Conservation (phyloP, 768 basidiomycete species). For the Panellus pusillus region DNA sequence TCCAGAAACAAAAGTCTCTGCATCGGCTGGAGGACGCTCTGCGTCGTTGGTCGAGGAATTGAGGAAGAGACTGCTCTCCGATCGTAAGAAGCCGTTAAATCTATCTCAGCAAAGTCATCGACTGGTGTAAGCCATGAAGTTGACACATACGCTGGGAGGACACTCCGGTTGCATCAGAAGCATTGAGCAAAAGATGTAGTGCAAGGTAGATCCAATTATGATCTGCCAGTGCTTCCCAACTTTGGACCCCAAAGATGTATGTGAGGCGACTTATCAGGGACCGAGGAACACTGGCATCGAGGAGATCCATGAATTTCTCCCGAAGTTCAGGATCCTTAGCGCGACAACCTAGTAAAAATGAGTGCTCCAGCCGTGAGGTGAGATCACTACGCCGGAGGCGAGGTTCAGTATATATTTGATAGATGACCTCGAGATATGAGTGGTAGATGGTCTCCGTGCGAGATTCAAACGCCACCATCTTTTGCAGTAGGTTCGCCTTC, state of each 20-base stretch:
- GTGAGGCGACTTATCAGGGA: conserved; percentile 79
- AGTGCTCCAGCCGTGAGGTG: conserved; percentile 88
- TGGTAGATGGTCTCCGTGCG: conserved; percentile 79
- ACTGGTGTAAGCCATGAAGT: too few relatives aligned
- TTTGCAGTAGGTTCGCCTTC: conserved; percentile 84
- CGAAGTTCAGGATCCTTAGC: conserved; percentile 77
- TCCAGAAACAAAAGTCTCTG: conserved; percentile 85
- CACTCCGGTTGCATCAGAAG: conserved; percentile 15
- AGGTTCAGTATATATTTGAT: conserved; percentile 92
- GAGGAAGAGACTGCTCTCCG: conserved; percentile 37
- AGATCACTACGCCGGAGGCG: conserved; percentile 86
- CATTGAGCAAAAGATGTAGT: conserved; percentile 81
- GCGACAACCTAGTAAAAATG: conserved; percentile 90
- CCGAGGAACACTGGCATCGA: conserved; percentile 86
- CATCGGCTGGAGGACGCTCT: conserved; percentile 69
- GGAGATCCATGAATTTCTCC: conserved; percentile 83
- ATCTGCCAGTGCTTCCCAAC: conserved; percentile 90
- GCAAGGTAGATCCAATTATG: conserved; percentile 95
- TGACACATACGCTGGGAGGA: too few relatives aligned
- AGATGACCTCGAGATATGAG: conserved; percentile 84
- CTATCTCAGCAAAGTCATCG: conserved; percentile 33
- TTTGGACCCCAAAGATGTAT: conserved; percentile 91
- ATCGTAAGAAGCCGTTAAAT: conserved; percentile 39
- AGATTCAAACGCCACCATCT: conserved; percentile 82
- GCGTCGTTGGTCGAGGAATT: conserved; percentile 44